Percentiles rank a stretch among this genome's conserved stretches.
These are phyloP conservation scores for Rutstroemia sp. DNA, from an alignment of 2,329 filamentous ascomycete species.

Conservation along the genomic window DNA sequence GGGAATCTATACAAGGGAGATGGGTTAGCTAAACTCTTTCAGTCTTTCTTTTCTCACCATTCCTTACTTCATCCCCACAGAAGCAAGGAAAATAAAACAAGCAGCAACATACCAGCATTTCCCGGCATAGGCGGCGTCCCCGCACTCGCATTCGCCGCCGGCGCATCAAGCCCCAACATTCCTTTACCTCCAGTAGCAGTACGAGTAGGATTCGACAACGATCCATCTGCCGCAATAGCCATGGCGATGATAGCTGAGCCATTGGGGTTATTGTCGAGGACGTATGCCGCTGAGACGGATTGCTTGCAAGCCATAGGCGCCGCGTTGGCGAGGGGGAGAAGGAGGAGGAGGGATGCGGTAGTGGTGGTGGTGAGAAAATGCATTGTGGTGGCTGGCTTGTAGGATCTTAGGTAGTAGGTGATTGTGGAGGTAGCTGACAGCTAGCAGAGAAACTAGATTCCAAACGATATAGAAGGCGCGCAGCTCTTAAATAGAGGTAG, in stretches of 20 bases:
- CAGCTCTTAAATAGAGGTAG: no score
- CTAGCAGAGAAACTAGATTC: no score
- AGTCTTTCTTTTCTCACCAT: not conserved
- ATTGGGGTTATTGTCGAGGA: constrained; percentile 44
- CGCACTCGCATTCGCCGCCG: not conserved
- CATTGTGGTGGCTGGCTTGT: not conserved
- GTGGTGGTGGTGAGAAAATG: not conserved
- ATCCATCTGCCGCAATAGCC: constrained; percentile 38
- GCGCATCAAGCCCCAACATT: constrained; percentile 32
- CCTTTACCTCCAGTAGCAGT: constrained; percentile 42
- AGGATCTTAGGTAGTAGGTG: no score
- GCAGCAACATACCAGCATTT: not conserved
- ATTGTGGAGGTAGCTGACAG: no score
- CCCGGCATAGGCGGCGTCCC: not conserved
- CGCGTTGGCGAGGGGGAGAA: not conserved
- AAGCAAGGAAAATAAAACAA: not conserved
- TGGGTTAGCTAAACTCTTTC: not conserved
- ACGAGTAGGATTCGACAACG: constrained; percentile 35
- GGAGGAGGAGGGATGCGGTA: no score
- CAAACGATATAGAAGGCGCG: no score
- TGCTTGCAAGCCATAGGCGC: not conserved
- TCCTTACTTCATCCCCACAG: not conserved
- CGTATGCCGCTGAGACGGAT: constrained; percentile 37
- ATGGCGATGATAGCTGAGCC: constrained; percentile 42
- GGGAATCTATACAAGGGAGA: constrained; percentile 33